Evolutionary conservation across 2,329 filamentous ascomycete species (phyloP).

Genomic region (Didymella glomerata): DNA sequence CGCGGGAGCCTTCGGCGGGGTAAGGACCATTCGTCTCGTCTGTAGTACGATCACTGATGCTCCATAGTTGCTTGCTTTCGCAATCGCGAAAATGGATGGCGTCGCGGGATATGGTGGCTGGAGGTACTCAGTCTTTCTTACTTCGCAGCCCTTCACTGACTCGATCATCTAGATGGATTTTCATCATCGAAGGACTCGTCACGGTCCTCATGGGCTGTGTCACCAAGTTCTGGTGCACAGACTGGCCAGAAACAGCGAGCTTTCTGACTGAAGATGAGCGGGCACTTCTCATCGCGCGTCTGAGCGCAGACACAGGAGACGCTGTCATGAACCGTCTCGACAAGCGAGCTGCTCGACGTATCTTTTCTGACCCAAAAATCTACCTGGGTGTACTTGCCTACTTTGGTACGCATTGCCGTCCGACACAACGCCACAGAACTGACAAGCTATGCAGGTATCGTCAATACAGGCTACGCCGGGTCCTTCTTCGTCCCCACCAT

Average conservation of each 20-base stretch:
- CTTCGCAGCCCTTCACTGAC: background rate
- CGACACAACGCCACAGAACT: background rate
- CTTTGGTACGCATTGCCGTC: conserved; percentile 23
- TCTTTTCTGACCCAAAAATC: conserved; percentile 51
- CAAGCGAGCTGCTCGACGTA: conserved; percentile 56
- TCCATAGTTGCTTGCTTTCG: conserved; percentile 50
- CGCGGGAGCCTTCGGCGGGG: conserved; percentile 54
- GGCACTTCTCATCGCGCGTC: conserved; percentile 40
- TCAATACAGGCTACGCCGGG: conserved; percentile 59
- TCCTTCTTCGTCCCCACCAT: conserved; percentile 55
- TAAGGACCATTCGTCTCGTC: conserved; percentile 19
- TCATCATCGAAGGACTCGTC: conserved; percentile 46
- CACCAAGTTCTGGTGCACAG: conserved; percentile 61
- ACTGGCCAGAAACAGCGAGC: conserved; percentile 54
- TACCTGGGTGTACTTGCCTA: conserved; percentile 37
- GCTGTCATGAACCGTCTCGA: conserved; percentile 64
- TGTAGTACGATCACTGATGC: background rate
- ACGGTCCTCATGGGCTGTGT: conserved; percentile 51
- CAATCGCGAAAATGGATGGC: conserved; percentile 68
- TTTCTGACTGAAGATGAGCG: conserved; percentile 42
- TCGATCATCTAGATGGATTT: conserved; percentile 18
- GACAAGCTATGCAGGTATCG: conserved; percentile 36
- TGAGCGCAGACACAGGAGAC: conserved; percentile 38
- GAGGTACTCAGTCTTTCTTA: conserved; percentile 34
- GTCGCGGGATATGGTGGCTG: conserved; percentile 54